Evolutionary conservation across 192 early-diverging fungal genomes (phyloP).

Genomic region (Spinellus fusiger): DNA sequence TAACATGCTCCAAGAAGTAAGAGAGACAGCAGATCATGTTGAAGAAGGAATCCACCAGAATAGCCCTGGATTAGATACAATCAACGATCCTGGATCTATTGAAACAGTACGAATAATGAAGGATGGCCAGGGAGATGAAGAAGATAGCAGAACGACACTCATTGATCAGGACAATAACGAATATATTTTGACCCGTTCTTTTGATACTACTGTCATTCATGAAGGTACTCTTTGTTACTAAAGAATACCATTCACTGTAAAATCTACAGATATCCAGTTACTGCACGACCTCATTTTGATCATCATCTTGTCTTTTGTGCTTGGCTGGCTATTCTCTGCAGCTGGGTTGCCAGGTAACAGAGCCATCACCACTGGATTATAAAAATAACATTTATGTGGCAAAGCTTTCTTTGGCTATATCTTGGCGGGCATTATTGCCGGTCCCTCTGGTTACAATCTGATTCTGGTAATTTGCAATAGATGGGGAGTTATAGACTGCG

Average conservation of each 20-base stretch:
- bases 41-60: slow-evolving; percentile 37
- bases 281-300: slow-evolving; percentile 41
- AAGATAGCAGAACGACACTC: slow-evolving; percentile 29
- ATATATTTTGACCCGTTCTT: slow-evolving; percentile 42
- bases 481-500: neutral
- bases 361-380: neutral
- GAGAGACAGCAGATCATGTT: slow-evolving; percentile 34
- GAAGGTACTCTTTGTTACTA: slow-evolving; percentile 25
- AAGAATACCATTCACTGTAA: neutral
- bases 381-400: slow-evolving; percentile 15
- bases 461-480: slow-evolving; percentile 32
- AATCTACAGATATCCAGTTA: slow-evolving; percentile 32
- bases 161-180: slow-evolving; percentile 51
- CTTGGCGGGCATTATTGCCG: slow-evolving; percentile 43
- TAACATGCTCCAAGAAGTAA: slow-evolving; percentile 35
- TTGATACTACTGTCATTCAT: slow-evolving; percentile 39
- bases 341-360: slow-evolving; percentile 34
- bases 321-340: slow-evolving; percentile 33
- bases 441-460: slow-evolving; percentile 39
- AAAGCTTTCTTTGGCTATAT: slow-evolving; percentile 55
- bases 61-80: slow-evolving; percentile 12
- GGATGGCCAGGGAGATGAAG: slow-evolving; percentile 15
- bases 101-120: slow-evolving; percentile 40
- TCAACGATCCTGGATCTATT: slow-evolving; percentile 13
- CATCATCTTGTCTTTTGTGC: slow-evolving; percentile 29